These are phyloP conservation scores for Morella rubra DNA, from an alignment of 306 rosid genomes.

Conservation along the genomic window DNA sequence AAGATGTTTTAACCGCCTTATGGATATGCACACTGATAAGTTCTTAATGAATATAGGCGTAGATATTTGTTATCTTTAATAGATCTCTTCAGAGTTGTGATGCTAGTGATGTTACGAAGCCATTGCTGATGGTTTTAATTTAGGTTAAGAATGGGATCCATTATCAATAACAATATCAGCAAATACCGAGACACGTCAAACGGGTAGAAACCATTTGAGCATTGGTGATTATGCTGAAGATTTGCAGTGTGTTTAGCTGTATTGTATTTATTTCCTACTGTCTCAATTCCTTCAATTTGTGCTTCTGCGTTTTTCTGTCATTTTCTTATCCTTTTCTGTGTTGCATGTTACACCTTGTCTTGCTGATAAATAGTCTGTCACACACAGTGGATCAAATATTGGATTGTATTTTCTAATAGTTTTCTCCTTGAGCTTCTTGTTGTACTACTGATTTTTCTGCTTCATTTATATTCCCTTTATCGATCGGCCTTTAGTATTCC, in stretches of 20 bases:
- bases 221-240: background rate
- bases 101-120: background rate
- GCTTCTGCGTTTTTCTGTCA: background rate
- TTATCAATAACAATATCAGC: background rate
- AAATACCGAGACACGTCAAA: background rate
- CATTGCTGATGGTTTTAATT: background rate
- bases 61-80: background rate
- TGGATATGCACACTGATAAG: no score
- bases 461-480: background rate
- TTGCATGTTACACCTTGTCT: no score
- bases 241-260: background rate
- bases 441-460: background rate
- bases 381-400: background rate
- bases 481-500: background rate
- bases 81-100: background rate
- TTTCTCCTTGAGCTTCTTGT: background rate
- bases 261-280: background rate
- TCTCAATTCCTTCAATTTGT: background rate
- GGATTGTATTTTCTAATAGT: background rate
- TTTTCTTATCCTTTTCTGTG: no score
- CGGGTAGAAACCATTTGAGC: background rate
- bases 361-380: background rate
- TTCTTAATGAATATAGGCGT: background rate
- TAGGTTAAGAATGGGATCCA: background rate
- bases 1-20: no score